These are phyloP conservation scores for Pseudonitzschia delicatissima DNA, from an alignment of 108 stramenopile species.

Conservation along the genomic window DNA sequence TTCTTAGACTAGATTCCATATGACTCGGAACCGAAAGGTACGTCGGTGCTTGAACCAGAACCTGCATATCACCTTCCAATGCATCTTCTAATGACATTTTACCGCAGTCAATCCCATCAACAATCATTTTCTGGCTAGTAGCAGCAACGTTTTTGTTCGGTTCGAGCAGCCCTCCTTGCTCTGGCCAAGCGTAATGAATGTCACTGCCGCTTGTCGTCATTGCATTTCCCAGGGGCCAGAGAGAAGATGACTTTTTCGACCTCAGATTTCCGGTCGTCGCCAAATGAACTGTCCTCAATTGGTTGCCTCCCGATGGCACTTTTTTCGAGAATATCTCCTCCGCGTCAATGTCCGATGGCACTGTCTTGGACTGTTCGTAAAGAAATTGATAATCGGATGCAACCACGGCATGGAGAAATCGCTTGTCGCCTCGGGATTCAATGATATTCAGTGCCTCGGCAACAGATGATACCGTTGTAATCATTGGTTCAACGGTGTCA, in stretches of 20 bases:
- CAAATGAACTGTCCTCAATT: neutral
- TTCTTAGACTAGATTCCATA: conserved; percentile 30
- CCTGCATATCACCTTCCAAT: conserved; percentile 24
- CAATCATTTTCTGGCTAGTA: conserved; percentile 16
- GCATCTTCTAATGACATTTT: conserved; percentile 45
- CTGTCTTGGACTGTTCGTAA: conserved; percentile 9
- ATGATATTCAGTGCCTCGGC: conserved; percentile 31
- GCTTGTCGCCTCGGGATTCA: conserved; percentile 25
- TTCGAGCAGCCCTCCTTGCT: neutral
- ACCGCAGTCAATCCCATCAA: conserved; percentile 46
- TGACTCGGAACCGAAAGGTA: conserved; percentile 25
- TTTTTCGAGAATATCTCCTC: neutral
- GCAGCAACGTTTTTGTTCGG: neutral
- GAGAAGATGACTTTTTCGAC: neutral
- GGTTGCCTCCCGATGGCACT: neutral
- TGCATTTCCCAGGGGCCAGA: conserved; percentile 23
- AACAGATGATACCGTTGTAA: conserved; percentile 13
- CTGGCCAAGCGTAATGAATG: conserved; percentile 43
- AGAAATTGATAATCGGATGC: conserved; percentile 36
- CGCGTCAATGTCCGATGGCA: neutral
- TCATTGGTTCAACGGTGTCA: neutral
- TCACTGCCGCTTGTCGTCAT: neutral
- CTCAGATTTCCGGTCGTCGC: neutral
- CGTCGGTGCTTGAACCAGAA: conserved; percentile 21
- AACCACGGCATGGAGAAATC: conserved; percentile 42